Conservation (phyloP, 1,139 yeast species). For the Meyerozyma athensensis region DNA sequence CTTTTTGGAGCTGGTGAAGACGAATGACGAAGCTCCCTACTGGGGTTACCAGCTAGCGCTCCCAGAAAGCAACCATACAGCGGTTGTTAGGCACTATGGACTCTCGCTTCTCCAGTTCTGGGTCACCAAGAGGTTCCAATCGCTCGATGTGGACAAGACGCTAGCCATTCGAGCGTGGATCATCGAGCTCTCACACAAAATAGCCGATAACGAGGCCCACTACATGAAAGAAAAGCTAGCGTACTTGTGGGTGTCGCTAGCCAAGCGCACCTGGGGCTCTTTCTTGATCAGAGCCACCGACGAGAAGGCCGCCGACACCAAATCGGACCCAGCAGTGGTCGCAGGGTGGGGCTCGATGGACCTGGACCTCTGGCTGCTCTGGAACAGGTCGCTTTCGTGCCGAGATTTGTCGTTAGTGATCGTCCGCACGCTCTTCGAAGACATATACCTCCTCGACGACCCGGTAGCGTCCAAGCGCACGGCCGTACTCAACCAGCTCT, state of each 20-base stretch:
- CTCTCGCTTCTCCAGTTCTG: constrained; percentile 73
- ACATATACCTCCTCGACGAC: constrained; percentile 87
- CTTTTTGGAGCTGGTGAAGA: constrained; percentile 72
- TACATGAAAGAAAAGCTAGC: constrained; percentile 88
- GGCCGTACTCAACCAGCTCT: constrained; percentile 71
- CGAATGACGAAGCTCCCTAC: constrained; percentile 76
- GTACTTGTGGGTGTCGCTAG: constrained; percentile 84
- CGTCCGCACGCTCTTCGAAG: constrained; percentile 85
- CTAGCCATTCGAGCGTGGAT: constrained; percentile 79
- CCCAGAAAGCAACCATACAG: constrained; percentile 53
- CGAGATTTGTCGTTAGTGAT: constrained; percentile 77
- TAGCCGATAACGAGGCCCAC: constrained; percentile 71
- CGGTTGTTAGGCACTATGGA: constrained; percentile 87
- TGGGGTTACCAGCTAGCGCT: constrained; percentile 90
- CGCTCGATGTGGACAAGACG: constrained; percentile 60
- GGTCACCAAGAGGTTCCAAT: constrained; percentile 48
- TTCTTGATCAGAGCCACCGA: constrained; percentile 26
- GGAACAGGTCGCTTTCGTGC: constrained; percentile 60
- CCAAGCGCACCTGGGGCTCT: constrained; percentile 91
- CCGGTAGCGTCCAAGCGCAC: constrained; percentile 82
- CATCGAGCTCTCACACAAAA: constrained; percentile 64
- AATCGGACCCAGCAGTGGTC: constrained; percentile 38
- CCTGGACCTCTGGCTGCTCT: constrained; percentile 61
- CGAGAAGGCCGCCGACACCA: constrained; percentile 6
- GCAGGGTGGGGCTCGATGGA: constrained; percentile 96